Percentiles rank a stretch among this genome's conserved stretches.
Conservation (phyloP, 495 filamentous ascomycete species). For the Aspergillus homomorphus region DNA sequence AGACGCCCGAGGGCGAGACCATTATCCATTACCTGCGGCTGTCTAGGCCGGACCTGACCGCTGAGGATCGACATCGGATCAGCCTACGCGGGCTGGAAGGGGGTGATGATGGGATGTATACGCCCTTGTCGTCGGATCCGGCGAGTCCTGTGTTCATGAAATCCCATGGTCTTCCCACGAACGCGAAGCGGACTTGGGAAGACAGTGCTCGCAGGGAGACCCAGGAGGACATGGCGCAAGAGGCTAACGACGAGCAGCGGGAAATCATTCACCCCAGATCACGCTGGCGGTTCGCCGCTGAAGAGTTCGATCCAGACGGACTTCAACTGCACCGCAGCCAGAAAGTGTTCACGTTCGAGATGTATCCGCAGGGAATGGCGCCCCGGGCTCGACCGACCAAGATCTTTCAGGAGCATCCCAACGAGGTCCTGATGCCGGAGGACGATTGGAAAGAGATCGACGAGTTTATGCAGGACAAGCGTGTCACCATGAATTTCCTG, state of each 20-base stretch:
- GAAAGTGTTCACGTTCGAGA: constrained; percentile 7
- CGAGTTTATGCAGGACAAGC: background rate
- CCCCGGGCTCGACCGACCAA: constrained; percentile 6
- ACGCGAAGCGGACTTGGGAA: background rate
- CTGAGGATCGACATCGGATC: background rate
- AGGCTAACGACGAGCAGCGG: background rate
- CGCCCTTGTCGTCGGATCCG: too few relatives aligned
- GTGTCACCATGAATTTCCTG: constrained; percentile 9
- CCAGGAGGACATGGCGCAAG: background rate
- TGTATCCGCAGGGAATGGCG: constrained; percentile 11
- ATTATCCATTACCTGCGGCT: background rate
- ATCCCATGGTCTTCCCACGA: background rate
- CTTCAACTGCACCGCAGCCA: background rate
- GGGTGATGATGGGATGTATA: too few relatives aligned
- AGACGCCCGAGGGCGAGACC: background rate
- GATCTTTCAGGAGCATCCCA: constrained; percentile 8
- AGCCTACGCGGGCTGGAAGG: background rate
- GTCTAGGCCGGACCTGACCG: background rate
- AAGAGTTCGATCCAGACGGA: background rate
- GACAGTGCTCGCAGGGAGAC: background rate
- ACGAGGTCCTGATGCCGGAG: constrained; percentile 5
- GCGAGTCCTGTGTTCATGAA: too few relatives aligned
- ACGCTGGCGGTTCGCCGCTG: background rate
- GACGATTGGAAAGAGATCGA: constrained; percentile 2
- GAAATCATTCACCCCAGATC: background rate